Evolutionary conservation across 2,329 filamentous ascomycete genomes (phyloP).

Genomic region (Ceratocystis papillata): DNA sequence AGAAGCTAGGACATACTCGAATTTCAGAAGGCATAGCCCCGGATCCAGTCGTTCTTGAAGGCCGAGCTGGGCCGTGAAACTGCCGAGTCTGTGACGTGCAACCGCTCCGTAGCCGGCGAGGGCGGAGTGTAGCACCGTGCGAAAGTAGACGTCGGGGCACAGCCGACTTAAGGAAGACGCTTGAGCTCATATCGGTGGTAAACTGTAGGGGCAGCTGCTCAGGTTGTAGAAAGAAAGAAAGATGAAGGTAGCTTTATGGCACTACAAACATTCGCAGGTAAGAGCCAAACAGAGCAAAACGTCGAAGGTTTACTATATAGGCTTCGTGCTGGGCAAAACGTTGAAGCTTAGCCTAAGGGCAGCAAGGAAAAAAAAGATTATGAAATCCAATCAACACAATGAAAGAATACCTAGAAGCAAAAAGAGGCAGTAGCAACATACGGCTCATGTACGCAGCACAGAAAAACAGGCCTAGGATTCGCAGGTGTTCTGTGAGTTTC

Average conservation of each 20-base stretch:
- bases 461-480: slow-evolving; percentile 9
- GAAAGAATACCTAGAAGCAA: neutral
- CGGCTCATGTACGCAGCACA: neutral
- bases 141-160: slow-evolving; percentile 39
- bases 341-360: no score
- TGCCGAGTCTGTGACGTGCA: slow-evolving; percentile 32
- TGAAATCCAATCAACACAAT: neutral
- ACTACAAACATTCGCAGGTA: no score
- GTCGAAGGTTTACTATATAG: no score
- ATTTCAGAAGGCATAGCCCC: slow-evolving; percentile 8
- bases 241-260: neutral
- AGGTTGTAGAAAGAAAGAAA: neutral
- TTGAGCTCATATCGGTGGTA: slow-evolving; percentile 38
- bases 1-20: neutral
- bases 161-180: slow-evolving; percentile 38
- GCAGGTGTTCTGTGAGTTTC: slow-evolving; percentile 23
- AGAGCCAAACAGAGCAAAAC: no score
- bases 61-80: slow-evolving; percentile 26
- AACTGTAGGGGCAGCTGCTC: neutral
- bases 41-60: slow-evolving; percentile 13
- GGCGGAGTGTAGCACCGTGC: slow-evolving; percentile 34
- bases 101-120: slow-evolving; percentile 34
- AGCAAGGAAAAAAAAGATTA: no score
- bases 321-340: no score
- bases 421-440: slow-evolving; percentile 16